phyloP scores from a whole-genome alignment of 2,329 filamentous ascomycete species.

The Neopestalotiopsis sp. region DNA sequence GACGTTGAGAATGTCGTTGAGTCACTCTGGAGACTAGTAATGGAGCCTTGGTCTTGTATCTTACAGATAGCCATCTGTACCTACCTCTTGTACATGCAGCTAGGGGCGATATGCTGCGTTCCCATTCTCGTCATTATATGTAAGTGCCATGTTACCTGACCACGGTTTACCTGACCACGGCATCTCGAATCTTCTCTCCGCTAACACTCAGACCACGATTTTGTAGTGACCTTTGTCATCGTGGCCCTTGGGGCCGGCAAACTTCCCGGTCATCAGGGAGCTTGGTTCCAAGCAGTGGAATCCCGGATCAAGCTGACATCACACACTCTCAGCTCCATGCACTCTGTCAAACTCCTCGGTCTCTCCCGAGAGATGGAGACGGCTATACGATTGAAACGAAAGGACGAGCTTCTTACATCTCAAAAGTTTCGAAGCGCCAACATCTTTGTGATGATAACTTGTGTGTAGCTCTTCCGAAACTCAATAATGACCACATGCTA shows the following conservation, averaged over 20 bases:
- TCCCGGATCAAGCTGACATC: slow-evolving; percentile 12
- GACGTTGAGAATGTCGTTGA: slow-evolving; percentile 18
- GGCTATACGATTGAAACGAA: not conserved
- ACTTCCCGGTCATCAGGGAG: slow-evolving; percentile 11
- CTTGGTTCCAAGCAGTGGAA: slow-evolving; percentile 18
- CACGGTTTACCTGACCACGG: too few species aligned
- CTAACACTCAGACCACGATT: too few species aligned
- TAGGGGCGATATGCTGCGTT: slow-evolving; percentile 17
- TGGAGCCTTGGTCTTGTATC: slow-evolving; percentile 16
- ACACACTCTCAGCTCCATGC: slow-evolving; percentile 16
- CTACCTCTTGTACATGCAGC: slow-evolving; percentile 17
- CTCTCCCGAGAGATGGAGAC: slow-evolving; percentile 16
- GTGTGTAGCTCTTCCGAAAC: not conserved
- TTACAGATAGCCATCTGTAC: slow-evolving; percentile 14
- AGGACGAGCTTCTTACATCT: slow-evolving; percentile 9
- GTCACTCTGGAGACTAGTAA: slow-evolving; percentile 11
- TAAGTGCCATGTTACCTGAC: not conserved
- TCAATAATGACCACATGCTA: not conserved
- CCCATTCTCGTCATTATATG: slow-evolving; percentile 16
- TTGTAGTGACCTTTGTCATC: slow-evolving; percentile 10
- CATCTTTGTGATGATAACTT: slow-evolving; percentile 1
- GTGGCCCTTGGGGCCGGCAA: slow-evolving; percentile 9
- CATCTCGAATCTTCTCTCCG: not conserved
- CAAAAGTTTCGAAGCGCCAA: slow-evolving; percentile 14
- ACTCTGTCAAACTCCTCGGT: slow-evolving; percentile 18